These are phyloP conservation scores for Alternaria solani DNA, from an alignment of 2,329 filamentous ascomycete genomes.

Conservation along the genomic window DNA sequence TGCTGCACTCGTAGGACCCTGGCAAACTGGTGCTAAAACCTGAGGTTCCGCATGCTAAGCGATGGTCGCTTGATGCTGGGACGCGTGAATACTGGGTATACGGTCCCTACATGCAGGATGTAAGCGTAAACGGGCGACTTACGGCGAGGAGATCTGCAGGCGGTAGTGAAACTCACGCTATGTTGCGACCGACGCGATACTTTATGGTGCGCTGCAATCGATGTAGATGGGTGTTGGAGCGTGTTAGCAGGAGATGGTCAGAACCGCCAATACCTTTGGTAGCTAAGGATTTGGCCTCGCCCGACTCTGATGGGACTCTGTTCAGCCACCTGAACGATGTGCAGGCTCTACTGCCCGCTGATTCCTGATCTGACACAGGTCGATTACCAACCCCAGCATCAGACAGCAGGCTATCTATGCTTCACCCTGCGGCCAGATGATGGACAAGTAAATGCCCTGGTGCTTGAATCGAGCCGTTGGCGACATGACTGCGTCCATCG, in stretches of 20 bases:
- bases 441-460: neutral
- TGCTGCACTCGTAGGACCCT: conserved; percentile 14
- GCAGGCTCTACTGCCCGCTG: conserved; percentile 5
- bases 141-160: conserved; percentile 15
- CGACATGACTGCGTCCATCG: conserved; percentile 7
- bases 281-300: conserved; percentile 20
- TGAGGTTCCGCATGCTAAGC: conserved; percentile 33
- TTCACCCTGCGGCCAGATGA: neutral
- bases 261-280: conserved; percentile 5
- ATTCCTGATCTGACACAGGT: conserved; percentile 9
- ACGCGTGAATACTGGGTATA: conserved; percentile 24
- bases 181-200: conserved; percentile 6
- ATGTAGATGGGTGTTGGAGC: neutral
- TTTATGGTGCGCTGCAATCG: neutral
- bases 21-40: conserved; percentile 19
- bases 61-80: conserved; percentile 33
- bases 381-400: conserved; percentile 9
- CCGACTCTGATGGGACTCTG: conserved; percentile 12
- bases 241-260: conserved; percentile 12
- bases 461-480: neutral
- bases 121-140: conserved; percentile 20
- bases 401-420: conserved; percentile 2
- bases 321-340: neutral
- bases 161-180: conserved; percentile 1
- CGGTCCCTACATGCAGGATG: conserved; percentile 17